Evolutionary conservation across 495 filamentous ascomycete species (phyloP).

Genomic region (Cercophora samala): DNA sequence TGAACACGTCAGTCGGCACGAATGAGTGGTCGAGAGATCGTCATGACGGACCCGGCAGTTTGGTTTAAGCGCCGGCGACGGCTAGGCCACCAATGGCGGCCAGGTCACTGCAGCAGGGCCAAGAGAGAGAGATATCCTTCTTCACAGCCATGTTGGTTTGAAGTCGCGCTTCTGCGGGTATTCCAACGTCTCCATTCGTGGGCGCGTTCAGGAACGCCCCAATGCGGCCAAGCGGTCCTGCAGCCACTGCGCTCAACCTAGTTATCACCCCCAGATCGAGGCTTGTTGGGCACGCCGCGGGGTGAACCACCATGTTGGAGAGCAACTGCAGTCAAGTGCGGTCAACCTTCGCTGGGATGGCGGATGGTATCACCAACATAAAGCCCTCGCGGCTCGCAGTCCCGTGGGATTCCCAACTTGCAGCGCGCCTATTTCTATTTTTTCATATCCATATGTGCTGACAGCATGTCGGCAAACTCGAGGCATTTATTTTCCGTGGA

Average conservation of each 20-base stretch:
- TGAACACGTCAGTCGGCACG: constrained; percentile 2
- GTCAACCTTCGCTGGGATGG: background rate
- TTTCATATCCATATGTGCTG: background rate
- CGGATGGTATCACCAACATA: background rate
- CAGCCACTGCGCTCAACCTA: constrained; percentile 10
- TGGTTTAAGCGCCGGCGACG: constrained; percentile 19
- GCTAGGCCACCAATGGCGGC: constrained; percentile 7
- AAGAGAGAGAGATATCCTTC: background rate
- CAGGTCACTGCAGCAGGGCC: background rate
- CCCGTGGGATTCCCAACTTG: background rate
- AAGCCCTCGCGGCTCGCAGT: background rate
- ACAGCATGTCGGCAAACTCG: constrained; percentile 11
- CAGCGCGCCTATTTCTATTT: background rate
- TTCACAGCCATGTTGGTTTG: constrained; percentile 17
- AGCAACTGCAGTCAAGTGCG: background rate
- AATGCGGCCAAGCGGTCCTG: background rate
- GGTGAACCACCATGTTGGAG: constrained; percentile 3
- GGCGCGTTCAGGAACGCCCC: background rate
- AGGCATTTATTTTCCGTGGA: background rate
- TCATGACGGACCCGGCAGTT: constrained; percentile 6
- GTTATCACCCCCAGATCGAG: background rate
- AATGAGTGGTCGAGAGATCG: background rate
- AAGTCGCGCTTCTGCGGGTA: constrained; percentile 13
- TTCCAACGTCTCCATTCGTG: constrained; percentile 16
- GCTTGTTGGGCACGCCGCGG: background rate